Percentiles rank a stretch among this genome's conserved stretches.
Evolutionary conservation across 2,329 filamentous ascomycete genomes (phyloP).

Genomic region (Curvularia sp.): DNA sequence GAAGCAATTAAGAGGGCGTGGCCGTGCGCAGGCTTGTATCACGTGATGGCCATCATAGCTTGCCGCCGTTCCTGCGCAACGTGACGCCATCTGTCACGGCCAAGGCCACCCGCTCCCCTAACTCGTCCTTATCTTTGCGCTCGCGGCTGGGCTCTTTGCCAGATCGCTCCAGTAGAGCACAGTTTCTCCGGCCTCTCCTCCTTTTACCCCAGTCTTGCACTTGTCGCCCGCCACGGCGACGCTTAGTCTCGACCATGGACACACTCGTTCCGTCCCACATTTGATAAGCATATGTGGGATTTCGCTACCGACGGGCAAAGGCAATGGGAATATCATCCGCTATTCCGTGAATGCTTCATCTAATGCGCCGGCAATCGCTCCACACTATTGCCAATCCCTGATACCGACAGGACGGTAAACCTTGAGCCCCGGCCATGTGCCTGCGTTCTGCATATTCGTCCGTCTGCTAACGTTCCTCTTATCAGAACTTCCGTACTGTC

Average conservation of each 20-base stretch:
- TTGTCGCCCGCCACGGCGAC: not conserved
- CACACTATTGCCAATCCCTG: constrained; percentile 14
- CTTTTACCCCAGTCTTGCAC: constrained; percentile 1
- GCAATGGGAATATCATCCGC: not conserved
- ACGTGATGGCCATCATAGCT: not conserved
- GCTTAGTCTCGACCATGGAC: not conserved
- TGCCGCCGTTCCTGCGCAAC: not conserved
- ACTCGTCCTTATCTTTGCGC: constrained; percentile 3
- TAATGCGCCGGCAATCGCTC: constrained; percentile 10
- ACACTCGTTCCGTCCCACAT: not conserved
- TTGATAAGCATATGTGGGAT: constrained; percentile 7
- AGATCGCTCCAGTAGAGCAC: constrained; percentile 10
- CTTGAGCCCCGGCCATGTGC: constrained; percentile 19
- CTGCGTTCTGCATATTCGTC: constrained; percentile 21
- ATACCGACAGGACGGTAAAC: constrained; percentile 21
- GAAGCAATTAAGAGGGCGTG: constrained; percentile 5
- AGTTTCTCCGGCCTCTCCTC: not conserved
- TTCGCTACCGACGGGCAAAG: not conserved
- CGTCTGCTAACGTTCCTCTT: constrained; percentile 7
- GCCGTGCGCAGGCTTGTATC: not conserved
- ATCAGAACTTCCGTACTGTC: not conserved
- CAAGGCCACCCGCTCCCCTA: not conserved
- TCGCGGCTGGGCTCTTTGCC: constrained; percentile 14
- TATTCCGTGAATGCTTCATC: constrained; percentile 7
- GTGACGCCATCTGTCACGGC: not conserved